These are phyloP conservation scores for Clathrus columnatus DNA, from an alignment of 768 basidiomycete genomes.

Conservation along the genomic window DNA sequence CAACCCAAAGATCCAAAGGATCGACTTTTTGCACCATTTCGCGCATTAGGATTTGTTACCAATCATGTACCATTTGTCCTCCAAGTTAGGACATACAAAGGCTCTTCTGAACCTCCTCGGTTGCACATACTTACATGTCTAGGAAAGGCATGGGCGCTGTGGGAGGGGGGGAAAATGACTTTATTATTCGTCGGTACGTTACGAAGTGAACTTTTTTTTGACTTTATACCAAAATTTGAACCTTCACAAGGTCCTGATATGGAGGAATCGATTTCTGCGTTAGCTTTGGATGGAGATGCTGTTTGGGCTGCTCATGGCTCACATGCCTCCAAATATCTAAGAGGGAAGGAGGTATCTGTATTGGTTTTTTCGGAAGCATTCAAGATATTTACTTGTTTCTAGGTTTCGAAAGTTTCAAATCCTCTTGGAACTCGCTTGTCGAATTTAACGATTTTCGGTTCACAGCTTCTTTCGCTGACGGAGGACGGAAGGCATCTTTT, in stretches of 20 bases:
- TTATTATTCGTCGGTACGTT: constrained; percentile 87
- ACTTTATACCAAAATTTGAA: neutral
- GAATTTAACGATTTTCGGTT: constrained; percentile 71
- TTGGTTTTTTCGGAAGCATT: neutral
- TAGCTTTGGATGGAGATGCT: constrained; percentile 78
- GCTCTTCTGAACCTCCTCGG: constrained; percentile 73
- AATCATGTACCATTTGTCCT: constrained; percentile 85
- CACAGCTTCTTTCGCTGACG: constrained; percentile 68
- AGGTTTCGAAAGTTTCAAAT: constrained; percentile 55
- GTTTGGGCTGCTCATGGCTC: constrained; percentile 74
- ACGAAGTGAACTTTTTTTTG: neutral
- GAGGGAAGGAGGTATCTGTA: constrained; percentile 73
- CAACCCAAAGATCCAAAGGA: constrained; percentile 8
- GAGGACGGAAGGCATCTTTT: constrained; percentile 72
- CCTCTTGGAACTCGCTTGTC: constrained; percentile 53
- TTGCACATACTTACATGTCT: constrained; percentile 82
- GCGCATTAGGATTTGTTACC: constrained; percentile 90
- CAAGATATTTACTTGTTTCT: neutral
- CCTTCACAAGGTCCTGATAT: constrained; percentile 66
- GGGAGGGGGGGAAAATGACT: constrained; percentile 92
- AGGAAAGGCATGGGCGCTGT: constrained; percentile 86
- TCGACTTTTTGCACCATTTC: constrained; percentile 79
- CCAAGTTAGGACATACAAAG: constrained; percentile 78
- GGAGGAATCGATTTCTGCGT: constrained; percentile 57
- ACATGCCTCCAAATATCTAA: constrained; percentile 64